Evolutionary conservation across 2,329 filamentous ascomycete species (phyloP).

Genomic region (Phialophora expanda): DNA sequence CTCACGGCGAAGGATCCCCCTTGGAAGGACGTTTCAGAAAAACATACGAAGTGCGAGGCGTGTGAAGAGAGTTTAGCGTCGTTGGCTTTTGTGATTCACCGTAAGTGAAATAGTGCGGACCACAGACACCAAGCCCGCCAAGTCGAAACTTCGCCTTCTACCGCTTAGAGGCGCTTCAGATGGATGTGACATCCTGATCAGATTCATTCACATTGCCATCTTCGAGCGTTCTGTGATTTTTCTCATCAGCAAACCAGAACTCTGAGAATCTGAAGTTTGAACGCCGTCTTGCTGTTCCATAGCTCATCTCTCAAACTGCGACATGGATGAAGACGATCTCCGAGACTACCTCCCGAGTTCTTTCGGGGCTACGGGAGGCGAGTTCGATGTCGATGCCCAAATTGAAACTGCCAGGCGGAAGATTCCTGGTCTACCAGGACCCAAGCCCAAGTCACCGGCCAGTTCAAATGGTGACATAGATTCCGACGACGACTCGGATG

Average conservation of each 20-base stretch:
- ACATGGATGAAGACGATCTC: conserved; percentile 52
- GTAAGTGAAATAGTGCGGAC: background rate
- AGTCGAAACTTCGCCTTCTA: background rate
- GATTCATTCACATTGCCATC: background rate
- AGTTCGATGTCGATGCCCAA: conserved; percentile 76
- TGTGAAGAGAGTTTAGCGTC: background rate
- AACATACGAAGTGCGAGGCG: background rate
- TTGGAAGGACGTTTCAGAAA: background rate
- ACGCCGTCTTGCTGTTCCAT: background rate
- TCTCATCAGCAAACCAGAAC: background rate
- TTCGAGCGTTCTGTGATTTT: background rate
- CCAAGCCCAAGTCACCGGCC: conserved; percentile 41
- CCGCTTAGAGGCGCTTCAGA: background rate
- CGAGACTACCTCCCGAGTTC: conserved; percentile 73
- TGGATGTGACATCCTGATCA: background rate
- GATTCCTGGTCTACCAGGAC: conserved; percentile 48
- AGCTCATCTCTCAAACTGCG: background rate
- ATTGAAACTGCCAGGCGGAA: conserved; percentile 76
- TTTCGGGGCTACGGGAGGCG: conserved; percentile 81
- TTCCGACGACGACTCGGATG: conserved; percentile 54
- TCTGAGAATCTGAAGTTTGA: background rate
- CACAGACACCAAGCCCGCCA: background rate
- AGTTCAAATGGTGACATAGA: conserved; percentile 48
- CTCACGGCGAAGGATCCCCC: background rate
- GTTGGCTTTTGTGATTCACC: background rate